Base-by-base conservation (phyloP, 495 filamentous ascomycete genomes). In the Hypoxylon fuscum region DNA sequence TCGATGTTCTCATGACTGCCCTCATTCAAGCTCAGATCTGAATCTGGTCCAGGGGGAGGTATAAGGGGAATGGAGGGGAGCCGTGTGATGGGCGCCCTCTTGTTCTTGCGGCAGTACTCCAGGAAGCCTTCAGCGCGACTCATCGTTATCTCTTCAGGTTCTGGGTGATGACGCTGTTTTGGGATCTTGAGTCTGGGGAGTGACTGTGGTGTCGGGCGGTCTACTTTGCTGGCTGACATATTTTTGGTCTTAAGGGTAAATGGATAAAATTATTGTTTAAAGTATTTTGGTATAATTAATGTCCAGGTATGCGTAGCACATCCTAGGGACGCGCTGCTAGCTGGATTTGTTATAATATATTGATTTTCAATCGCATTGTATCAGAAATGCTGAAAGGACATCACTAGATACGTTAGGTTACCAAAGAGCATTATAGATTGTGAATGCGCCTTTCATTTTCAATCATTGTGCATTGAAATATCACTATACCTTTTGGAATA, bases 91-190 rank as follows among this genome's bases (percentile, higher is more conserved):
- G 56, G 56, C 0, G 55, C 55, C 34, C 35, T 55, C 41, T 41
- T 52, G 31, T 60, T 5, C 31, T 52, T 56, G 6, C 14, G 9
- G 23, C 62, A 60, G 40, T 20, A 56, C 6, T 20, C 11, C 1
- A 66, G 18, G 34, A 66, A 66, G 3, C 12, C 32, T 5, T 52
- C 46, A 1, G 35, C 51, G 0, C 55, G 51, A 0, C 40, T 51
- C 20, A 8, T 32, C 0, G 62, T 60, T 9, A 66, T 66, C 25
- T 66, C 62, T 14, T 66, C 55, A 6, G 62, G 62, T 10, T 45
- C 45, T 1, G 20, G 3, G 10, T 43, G 18, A 21, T 37, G 14
- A 1, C 23, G 32, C 1, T 12, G 2, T 1, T 4, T 8, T 2
- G 62, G 62, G 12, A 66, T 60, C 2, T 1, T 55, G 18, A 66